A percentile compares a stretch with the other conserved stretches of the same genome.
These are phyloP conservation scores for Vigna angularis DNA, from an alignment of 306 rosid genomes.

Conservation along the genomic window DNA sequence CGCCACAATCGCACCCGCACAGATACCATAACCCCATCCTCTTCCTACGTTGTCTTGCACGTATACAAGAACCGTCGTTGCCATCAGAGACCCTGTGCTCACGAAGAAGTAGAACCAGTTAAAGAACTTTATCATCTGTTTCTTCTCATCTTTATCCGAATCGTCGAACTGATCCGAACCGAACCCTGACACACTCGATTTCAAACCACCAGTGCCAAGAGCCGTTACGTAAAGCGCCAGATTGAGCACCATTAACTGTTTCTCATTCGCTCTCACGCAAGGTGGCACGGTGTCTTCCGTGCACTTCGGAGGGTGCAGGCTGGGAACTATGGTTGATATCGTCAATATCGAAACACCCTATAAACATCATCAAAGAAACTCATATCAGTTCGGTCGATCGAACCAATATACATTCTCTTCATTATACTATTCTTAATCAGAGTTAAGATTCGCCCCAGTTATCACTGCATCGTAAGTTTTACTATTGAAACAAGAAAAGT, in stretches of 20 bases:
- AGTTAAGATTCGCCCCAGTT: background rate
- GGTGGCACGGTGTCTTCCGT: background rate
- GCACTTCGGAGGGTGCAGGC: conserved; percentile 87
- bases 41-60: conserved; percentile 78
- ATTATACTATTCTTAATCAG: too few relatives aligned
- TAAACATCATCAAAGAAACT: background rate
- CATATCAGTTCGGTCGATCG: background rate
- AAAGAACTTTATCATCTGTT: conserved; percentile 68
- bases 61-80: conserved; percentile 76
- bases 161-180: conserved; percentile 94
- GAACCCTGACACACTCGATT: conserved; percentile 86
- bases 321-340: conserved; percentile 77
- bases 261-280: conserved; percentile 59
- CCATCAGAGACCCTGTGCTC: conserved; percentile 76
- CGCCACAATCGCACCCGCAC: conserved; percentile 58
- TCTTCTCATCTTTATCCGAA: conserved; percentile 55
- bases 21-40: conserved; percentile 87
- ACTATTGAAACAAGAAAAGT: background rate
- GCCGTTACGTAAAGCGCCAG: conserved; percentile 75
- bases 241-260: conserved; percentile 63
- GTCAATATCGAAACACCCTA: conserved; percentile 89
- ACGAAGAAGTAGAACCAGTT: conserved; percentile 92
- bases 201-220: conserved; percentile 86
- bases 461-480: background rate
- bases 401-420: too few relatives aligned